Evolutionary conservation across 2,329 filamentous ascomycete genomes (phyloP), one percentile per base, ranked within the genome.

Genomic region (Ophiocordyceps camponoti-floridani): DNA sequence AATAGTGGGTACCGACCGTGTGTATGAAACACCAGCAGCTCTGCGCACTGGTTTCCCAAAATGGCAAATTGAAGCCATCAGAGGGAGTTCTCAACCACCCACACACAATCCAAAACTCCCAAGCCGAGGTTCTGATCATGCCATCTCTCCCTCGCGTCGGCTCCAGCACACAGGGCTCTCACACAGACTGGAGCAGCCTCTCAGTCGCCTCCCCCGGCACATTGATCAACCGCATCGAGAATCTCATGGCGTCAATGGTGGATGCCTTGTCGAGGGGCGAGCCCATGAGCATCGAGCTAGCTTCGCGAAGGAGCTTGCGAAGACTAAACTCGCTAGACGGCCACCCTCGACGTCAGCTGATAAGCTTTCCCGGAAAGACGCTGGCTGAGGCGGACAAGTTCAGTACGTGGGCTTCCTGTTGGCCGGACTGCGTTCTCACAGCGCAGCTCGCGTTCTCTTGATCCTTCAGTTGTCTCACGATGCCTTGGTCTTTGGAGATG

Each of bases 391-490:
- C 64, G 8, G 64, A 59, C 50, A 73, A 68, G 43, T 77, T 77
- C 50, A 61, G 73, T 77, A 56, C 7, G 41, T n/a, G 26, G 19
- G 19, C 40, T 9, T 13, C n/a, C 14, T 23, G 23, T 41, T 4
- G 8, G 19, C 23, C 13, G 5, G 41, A 26, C 43, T 49, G 19
- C 44, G 35, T 33, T 43, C 44, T 46, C 19, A 4, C 9, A 4
- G 2, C 26, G 4, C 43, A 81, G 77, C 71, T 33, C 68, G 70
- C 5, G 52, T 79, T 7, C 59, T 82, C 28, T 64, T 70, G 9
- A 72, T 82, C 42, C 61, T 82, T 11, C 70, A 78, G 50, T 51
- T 78, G 2, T 69, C 72, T 1, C 77, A 78, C 48, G 69, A 75
- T 51, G 74, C 77, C 3, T 59, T 82, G 1, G 59, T 72, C 0